Conservation (phyloP, 2,329 filamentous ascomycete genomes). For the Trichoderma citrinoviride region DNA sequence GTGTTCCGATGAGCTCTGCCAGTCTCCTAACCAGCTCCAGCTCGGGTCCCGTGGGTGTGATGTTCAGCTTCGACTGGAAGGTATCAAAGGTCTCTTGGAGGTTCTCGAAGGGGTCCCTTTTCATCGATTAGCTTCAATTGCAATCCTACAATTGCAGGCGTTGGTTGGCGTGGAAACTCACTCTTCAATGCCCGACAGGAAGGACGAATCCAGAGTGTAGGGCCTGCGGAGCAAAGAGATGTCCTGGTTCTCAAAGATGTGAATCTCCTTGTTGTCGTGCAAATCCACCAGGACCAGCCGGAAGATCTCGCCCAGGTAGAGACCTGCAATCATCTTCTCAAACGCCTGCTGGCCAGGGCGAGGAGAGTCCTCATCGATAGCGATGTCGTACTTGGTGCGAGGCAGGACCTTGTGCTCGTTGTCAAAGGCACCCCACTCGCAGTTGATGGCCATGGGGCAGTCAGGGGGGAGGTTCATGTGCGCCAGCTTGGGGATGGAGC, state of each 20-base stretch:
- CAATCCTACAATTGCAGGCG: not conserved
- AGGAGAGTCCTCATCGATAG: conserved; percentile 87
- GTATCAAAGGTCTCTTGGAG: conserved; percentile 82
- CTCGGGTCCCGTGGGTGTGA: conserved; percentile 71
- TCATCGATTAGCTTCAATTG: conserved; percentile 23
- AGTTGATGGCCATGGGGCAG: conserved; percentile 91
- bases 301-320: conserved; percentile 94
- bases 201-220: conserved; percentile 88
- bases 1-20: conserved; percentile 91
- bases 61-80: conserved; percentile 71
- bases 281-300: conserved; percentile 82
- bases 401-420: conserved; percentile 89
- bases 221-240: conserved; percentile 76
- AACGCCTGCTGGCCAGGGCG: conserved; percentile 92
- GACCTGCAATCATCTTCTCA: conserved; percentile 95
- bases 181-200: conserved; percentile 91
- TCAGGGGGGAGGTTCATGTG: conserved; percentile 85
- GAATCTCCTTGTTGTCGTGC: conserved; percentile 69
- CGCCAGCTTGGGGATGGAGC: conserved; percentile 88
- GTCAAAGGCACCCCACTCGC: conserved; percentile 96
- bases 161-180: conserved; percentile 40
- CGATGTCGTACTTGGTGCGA: conserved; percentile 77
- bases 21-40: conserved; percentile 85
- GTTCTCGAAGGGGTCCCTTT: conserved; percentile 89
- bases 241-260: conserved; percentile 83